Evolutionary conservation across 1,284 basidiomycete species (phyloP), one percentile per base, ranked within the genome.

Genomic region (Rugosomyces carneus): DNA sequence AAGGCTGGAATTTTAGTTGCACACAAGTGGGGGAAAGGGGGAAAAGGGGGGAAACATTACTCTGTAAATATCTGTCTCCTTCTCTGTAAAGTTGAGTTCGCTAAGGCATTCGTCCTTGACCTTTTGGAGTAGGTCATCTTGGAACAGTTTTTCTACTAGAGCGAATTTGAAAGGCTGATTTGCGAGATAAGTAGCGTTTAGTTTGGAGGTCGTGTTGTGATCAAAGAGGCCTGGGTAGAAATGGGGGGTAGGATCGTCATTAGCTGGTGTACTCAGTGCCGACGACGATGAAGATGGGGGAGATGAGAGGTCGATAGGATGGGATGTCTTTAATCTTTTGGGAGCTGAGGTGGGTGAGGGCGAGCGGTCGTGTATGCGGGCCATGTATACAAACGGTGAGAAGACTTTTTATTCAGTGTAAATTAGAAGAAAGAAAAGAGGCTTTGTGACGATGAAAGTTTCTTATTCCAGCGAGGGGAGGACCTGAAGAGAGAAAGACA

Each of bases 1-100:
- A 43, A 24, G 46, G 26, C 24, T 35, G 37, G 42, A n/a, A 35
- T 47, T 42, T 31, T 36, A 40, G 32, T 40, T 40, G 24, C 27
- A 26, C n/a, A n/a, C n/a, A n/a, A n/a, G n/a, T n/a, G n/a, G n/a
- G n/a, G n/a, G n/a, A n/a, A n/a, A n/a, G n/a, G n/a, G n/a, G n/a
- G n/a, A n/a, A n/a, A n/a, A n/a, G n/a, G n/a, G n/a, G n/a, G n/a
- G n/a, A n/a, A n/a, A n/a, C n/a, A n/a, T 47, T 51, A 88, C 92
- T 80, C 93, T 95, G 81, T 98, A 99, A 56, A 99, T 99, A 62
- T 99, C 95, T 5, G 95, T 99, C 74, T 98, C 92, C 71, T 97
- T 99, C 67, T 93, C 88, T 5, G 92, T 85, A 66, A 97, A 98
- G 57, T 81, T 89, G 60, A 99, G 81, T 57, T 96, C 84, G 36